Base-by-base conservation (phyloP, 495 filamentous ascomycete species). In the Talaromyces wortmannii region DNA sequence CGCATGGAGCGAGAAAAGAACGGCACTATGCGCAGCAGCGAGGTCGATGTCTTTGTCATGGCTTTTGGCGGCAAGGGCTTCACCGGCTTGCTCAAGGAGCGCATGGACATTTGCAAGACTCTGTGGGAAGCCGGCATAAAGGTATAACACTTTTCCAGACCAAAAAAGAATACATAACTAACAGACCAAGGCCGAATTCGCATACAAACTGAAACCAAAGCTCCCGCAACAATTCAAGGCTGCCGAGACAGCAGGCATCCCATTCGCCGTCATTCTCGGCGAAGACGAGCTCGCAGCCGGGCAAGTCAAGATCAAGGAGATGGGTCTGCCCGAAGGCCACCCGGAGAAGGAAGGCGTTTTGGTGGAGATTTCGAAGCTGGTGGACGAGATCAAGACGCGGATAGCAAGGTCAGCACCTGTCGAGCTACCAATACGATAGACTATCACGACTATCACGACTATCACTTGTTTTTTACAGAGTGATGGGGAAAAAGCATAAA, bases 1-100 rank as follows among this genome's bases (percentile, higher is more conserved):
- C 80, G 84, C n/a, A 78, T 86, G 67, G 82, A 80, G 59, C 77
- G 78, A 49, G 80, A 87, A 59, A 79, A 87, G 59, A 77, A 82
- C 59, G 67, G 53, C 23, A 58, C 68, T 7, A 66, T 86, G 43
- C 83, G 85, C 48, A 78, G 70, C 50, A 91, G 84, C 59, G 89
- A 96, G 67, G 84, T 90, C 1, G 89, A 95, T 64, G 89, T 88
- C 50, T 95, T 80, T 70, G 84, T 97, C 59, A 96, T 97, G 89
- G 90, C 90, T 0, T 90, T 96, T 63, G 92, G 92, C 56, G 88
- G 89, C 31, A 95, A 92, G 71, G 87, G 85, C 13, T 92, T 91
- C 72, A 88, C 78, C 3, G 91, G 91, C 18, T 73, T 95, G 50
- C 69, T 95, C 42, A 80, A 81, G 61, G 87, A 96, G 78, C 82